phyloP scores from a whole-genome alignment of 306 rosid species.

The Crataegus laevigata region DNA sequence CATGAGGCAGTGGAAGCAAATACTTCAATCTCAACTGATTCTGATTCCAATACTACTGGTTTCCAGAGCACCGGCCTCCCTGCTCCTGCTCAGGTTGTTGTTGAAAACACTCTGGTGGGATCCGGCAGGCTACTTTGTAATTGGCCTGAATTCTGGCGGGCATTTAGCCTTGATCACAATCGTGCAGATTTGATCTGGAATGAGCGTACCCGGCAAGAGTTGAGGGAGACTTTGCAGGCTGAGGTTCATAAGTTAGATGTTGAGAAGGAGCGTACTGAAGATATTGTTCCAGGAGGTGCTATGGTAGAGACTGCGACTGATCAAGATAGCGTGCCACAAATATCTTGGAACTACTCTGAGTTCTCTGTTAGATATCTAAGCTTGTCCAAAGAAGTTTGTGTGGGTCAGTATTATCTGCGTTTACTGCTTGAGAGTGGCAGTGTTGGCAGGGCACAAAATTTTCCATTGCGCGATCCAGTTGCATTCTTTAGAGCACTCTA shows the following conservation, averaged over 20 bases:
- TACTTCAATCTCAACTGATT: slow-evolving; percentile 42
- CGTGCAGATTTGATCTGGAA: slow-evolving; percentile 99
- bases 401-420: slow-evolving; percentile 95
- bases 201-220: slow-evolving; percentile 96
- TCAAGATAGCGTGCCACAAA: slow-evolving; percentile 64
- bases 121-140: slow-evolving; percentile 92
- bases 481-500: slow-evolving; percentile 94
- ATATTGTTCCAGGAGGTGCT: slow-evolving; percentile 82
- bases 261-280: slow-evolving; percentile 98
- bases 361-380: slow-evolving; percentile 86
- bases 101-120: slow-evolving; percentile 94
- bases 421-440: slow-evolving; percentile 96
- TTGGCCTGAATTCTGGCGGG: slow-evolving; percentile 99
- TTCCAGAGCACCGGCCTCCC: slow-evolving; percentile 67
- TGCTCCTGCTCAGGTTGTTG: slow-evolving; percentile 99
- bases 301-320: slow-evolving; percentile 46
- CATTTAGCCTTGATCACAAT: slow-evolving; percentile 96
- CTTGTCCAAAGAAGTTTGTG: slow-evolving; percentile 98
- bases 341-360: slow-evolving; percentile 98
- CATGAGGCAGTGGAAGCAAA: slow-evolving; percentile 41
- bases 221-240: slow-evolving; percentile 89
- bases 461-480: slow-evolving; percentile 94
- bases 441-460: slow-evolving; percentile 85
- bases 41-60: slow-evolving; percentile 40
- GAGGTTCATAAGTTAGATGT: slow-evolving; percentile 97